Evolutionary conservation across 352 stramenopile species (phyloP).

Genomic region (Pythium folliculosum): DNA sequence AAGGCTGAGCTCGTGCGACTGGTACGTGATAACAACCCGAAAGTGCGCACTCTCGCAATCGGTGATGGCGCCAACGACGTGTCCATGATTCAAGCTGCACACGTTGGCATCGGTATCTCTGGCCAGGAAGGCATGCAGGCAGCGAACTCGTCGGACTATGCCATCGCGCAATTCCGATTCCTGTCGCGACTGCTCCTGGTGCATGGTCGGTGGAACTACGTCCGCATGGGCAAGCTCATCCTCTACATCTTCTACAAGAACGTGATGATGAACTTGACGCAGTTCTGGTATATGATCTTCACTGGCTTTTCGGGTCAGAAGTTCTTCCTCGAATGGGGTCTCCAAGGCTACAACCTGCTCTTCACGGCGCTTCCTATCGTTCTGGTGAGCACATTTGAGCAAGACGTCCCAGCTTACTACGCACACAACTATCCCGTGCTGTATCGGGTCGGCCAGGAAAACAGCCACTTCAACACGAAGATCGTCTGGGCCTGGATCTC

Average conservation of each 20-base stretch:
- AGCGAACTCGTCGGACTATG: constrained; percentile 93
- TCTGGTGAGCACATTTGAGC: constrained; percentile 81
- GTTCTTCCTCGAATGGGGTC: constrained; percentile 83
- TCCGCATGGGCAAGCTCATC: constrained; percentile 93
- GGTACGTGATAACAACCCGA: constrained; percentile 52
- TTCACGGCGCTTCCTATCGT: constrained; percentile 88
- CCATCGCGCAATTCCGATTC: constrained; percentile 93
- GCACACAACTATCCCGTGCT: constrained; percentile 74
- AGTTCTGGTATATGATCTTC: constrained; percentile 95
- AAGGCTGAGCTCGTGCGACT: constrained; percentile 83
- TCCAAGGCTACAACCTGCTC: constrained; percentile 89
- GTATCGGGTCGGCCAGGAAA: constrained; percentile 84
- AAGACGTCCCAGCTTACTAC: constrained; percentile 76
- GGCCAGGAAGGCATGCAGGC: constrained; percentile 91
- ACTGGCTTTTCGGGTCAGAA: constrained; percentile 88
- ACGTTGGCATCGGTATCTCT: constrained; percentile 92
- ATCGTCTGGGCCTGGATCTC: constrained; percentile 83
- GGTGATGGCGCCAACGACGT: constrained; percentile 95
- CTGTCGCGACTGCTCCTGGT: constrained; percentile 93
- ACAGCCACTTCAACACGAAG: constrained; percentile 85
- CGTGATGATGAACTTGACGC: constrained; percentile 91
- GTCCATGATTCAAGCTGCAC: constrained; percentile 94
- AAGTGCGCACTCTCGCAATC: constrained; percentile 89
- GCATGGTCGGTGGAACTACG: constrained; percentile 97
- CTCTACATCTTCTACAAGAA: constrained; percentile 89